phyloP scores from a whole-genome alignment of 2,329 filamentous ascomycete species.

The Hymenoscyphus fructigenus region DNA sequence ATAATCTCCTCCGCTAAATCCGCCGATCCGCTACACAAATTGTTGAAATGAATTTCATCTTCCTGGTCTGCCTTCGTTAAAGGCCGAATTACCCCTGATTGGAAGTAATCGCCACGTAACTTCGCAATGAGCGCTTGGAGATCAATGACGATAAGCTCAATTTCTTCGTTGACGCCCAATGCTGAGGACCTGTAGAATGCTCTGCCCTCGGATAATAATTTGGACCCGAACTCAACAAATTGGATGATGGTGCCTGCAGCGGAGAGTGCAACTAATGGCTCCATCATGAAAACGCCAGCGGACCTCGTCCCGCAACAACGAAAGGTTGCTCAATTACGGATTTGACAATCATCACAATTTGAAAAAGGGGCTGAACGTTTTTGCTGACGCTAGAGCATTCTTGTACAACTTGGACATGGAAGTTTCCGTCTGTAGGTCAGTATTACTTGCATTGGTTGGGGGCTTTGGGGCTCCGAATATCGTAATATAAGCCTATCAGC shows the following conservation, averaged over 20 bases:
- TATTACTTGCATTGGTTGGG: too few relatives aligned
- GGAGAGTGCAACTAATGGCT: conserved; percentile 15
- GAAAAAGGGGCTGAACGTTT: too few relatives aligned
- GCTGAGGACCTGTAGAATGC: conserved; percentile 11
- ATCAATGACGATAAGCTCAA: conserved; percentile 9
- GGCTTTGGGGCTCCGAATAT: too few relatives aligned
- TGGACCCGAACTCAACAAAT: conserved; percentile 12
- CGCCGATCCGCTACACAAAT: not conserved
- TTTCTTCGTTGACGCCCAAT: conserved; percentile 6
- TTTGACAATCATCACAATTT: too few relatives aligned
- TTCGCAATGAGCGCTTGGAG: not conserved
- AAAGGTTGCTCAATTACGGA: too few relatives aligned
- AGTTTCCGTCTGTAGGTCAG: too few relatives aligned
- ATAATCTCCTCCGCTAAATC: not conserved
- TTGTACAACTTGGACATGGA: too few relatives aligned
- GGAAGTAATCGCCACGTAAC: not conserved
- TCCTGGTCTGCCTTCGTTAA: not conserved
- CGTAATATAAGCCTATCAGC: too few relatives aligned
- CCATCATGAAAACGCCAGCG: not conserved
- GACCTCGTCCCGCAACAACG: too few relatives aligned
- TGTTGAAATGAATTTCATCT: not conserved
- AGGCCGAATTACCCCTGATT: too few relatives aligned
- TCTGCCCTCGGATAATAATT: not conserved
- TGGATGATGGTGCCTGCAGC: conserved; percentile 12
- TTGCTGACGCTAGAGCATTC: too few relatives aligned